Evolutionary conservation across 2,329 filamentous ascomycete genomes (phyloP), one percentile per base, ranked within the genome.

Genomic region (Aureobasidium subglaciale): DNA sequence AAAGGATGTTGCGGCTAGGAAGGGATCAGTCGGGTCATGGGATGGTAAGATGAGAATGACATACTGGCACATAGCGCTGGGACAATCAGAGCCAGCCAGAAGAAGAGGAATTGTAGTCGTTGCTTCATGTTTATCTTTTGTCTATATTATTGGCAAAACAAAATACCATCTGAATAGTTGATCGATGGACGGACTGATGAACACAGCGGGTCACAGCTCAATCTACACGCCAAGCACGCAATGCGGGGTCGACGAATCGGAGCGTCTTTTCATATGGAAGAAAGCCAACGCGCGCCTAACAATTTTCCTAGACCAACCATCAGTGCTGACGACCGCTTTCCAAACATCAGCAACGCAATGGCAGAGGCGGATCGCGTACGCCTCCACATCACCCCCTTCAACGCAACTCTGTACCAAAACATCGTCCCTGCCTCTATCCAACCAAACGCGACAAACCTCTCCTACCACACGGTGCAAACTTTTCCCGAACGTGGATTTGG

Each of bases 401-500:
- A 85, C 64, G 76, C 86, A 35, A 82, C 86, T 7, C 80, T 97
- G 16, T 76, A 93, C 56, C 79, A 81, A 56, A 77, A 86, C 46
- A 81, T 95, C 58, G 71, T 99, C 45, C 84, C 88, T 20, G 76
- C 85, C 1, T 80, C 85, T 1, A 67, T 88, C 13, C 80, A 83
- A 32, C 77, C 83, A 13, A 75, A 76, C 42, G 89, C 88, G 18
- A 83, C 83, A 59, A 88, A 90, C 67, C 81, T 96, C 52, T 96
- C 91, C n/a, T 96, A 86, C 72, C 92, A 97, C 71, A 77, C 78
- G 5, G 74, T 96, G 62, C 82, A 90, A 66, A 91, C 91, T 0
- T 96, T 95, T 60, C 92, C 92, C 13, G 93, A 99, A 62, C 87
- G 83, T 67, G 85, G 82, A 53, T 99, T 90, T 82, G 93, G 92